Base-by-base conservation (phyloP, 2,329 filamentous ascomycete species). In the Ophiostoma tasmaniense region DNA sequence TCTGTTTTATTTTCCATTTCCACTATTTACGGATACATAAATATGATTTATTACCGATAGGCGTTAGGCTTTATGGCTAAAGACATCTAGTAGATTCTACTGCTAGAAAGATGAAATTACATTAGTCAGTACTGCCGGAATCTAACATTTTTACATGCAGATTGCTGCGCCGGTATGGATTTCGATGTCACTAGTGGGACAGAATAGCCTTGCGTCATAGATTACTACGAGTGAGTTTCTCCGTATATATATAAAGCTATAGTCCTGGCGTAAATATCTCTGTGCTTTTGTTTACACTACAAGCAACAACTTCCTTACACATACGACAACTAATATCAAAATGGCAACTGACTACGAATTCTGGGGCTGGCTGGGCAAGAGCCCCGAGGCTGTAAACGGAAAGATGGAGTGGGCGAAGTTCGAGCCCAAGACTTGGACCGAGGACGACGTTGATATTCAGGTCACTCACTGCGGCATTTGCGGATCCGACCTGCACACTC, bases 391-490 rank as follows among this genome's bases (percentile, higher is more conserved):
- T n/a, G 78, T 74, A 70, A 75, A 84, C 3, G 83, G 83, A 67
- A 84, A 85, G 68, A 85, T 86, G 83, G 75, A 79, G 37, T 85
- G 84, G 83, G 78, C 78, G 42, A 77, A 83, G 68, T 89, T 84
- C 68, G 80, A 87, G 76, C 87, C 87, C 45, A 90, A 90, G 80
- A 77, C 79, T 20, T 90, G 87, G 84, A 84, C 87, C 61, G 87
- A 90, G 75, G 84, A 82, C 35, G 87, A 90, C 71, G 78, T 90
- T 67, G 88, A 90, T 74, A 87, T 90, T 72, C 80, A 85, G 74
- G 78, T 90, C 72, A 84, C 85, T 1, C 87, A 89, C 78, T 89
- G 87, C 74, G 87, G 88, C 71, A 83, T 90, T 72, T 90, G 88
- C 74, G 87, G 86, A 68, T 84, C 83, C 0, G 87, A 89, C 72